Percentiles rank a stretch among this genome's conserved stretches.
Conservation (phyloP, 345 rosid genomes). For the Aquilaria sinensis region DNA sequence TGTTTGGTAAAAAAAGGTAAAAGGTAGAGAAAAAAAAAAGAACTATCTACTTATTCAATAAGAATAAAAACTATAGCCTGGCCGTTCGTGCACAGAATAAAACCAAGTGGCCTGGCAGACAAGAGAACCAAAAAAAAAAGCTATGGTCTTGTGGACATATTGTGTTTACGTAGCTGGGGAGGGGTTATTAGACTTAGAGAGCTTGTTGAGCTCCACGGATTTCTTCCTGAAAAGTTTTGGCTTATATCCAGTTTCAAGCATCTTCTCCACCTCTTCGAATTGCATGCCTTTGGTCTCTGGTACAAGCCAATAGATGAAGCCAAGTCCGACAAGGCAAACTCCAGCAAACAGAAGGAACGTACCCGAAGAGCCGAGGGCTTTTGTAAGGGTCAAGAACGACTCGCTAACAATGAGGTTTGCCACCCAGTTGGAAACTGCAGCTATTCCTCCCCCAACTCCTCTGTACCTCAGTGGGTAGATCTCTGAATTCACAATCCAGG, state of each 20-base stretch:
- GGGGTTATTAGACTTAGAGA: not conserved
- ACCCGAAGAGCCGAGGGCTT: conserved; percentile 55
- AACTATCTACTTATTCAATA: too few species aligned
- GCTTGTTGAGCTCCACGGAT: not conserved
- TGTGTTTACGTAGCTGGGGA: not conserved
- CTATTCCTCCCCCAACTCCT: conserved; percentile 71
- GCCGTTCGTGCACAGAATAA: too few species aligned
- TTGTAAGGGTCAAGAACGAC: conserved; percentile 46
- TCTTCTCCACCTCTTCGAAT: conserved; percentile 71
- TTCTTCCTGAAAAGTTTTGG: conserved; percentile 29
- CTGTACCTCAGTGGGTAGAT: conserved; percentile 27
- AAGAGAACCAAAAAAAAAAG: too few species aligned
- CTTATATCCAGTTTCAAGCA: conserved; percentile 48
- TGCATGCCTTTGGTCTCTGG: conserved; percentile 88
- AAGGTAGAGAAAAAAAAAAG: too few species aligned
- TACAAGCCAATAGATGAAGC: conserved; percentile 55
- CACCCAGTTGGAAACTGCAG: conserved; percentile 75
- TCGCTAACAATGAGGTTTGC: conserved; percentile 67
- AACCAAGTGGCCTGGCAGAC: too few species aligned
- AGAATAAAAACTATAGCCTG: too few species aligned
- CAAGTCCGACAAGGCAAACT: conserved; percentile 35
- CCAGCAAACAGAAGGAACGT: conserved; percentile 65
- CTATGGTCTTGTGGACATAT: too few species aligned
- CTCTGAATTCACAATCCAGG: conserved; percentile 35
- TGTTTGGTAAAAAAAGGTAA: too few species aligned